Percentiles rank a stretch among this genome's conserved stretches.
These are phyloP conservation scores for Colletotrichum sp. DNA, from an alignment of 2,329 filamentous ascomycete species.

Conservation along the genomic window DNA sequence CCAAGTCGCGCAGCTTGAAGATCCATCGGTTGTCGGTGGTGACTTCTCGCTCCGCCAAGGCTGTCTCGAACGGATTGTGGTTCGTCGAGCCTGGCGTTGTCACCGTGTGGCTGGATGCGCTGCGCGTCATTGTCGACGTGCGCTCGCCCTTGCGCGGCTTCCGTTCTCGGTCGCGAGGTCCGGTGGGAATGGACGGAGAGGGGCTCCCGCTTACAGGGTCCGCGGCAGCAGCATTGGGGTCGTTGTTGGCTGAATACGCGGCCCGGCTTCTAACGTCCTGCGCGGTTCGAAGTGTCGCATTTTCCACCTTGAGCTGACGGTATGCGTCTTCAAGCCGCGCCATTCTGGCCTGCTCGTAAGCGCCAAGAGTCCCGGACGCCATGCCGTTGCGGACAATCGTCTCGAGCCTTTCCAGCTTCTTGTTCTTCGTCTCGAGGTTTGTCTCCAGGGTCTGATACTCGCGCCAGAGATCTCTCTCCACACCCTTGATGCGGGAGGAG, in stretches of 20 bases:
- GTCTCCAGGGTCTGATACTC: slow-evolving; percentile 89
- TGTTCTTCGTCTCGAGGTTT: slow-evolving; percentile 77
- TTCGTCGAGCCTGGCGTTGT: slow-evolving; percentile 8
- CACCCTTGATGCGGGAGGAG: slow-evolving; percentile 76
- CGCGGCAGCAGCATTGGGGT: slow-evolving; percentile 39
- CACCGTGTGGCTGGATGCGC: slow-evolving; percentile 24
- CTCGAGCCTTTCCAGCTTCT: slow-evolving; percentile 88
- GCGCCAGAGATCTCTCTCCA: slow-evolving; percentile 90
- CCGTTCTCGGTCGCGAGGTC: slow-evolving; percentile 48
- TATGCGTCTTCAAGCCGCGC: slow-evolving; percentile 65
- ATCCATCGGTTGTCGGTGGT: slow-evolving; percentile 77
- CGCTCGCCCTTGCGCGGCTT: slow-evolving; percentile 21
- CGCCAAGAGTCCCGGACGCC: slow-evolving; percentile 50
- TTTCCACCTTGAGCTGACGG: slow-evolving; percentile 67
- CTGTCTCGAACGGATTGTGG: slow-evolving; percentile 17
- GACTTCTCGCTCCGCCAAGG: slow-evolving; percentile 35
- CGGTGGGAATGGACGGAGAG: slow-evolving; percentile 59
- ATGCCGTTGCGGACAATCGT: slow-evolving; percentile 73
- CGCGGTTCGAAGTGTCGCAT: slow-evolving; percentile 71
- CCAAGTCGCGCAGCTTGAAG: slow-evolving; percentile 83
- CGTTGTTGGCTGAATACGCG: slow-evolving; percentile 43
- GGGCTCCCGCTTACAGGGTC: slow-evolving; percentile 48
- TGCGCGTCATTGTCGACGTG: slow-evolving; percentile 33
- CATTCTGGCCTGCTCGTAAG: slow-evolving; percentile 51
- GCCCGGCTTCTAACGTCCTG: slow-evolving; percentile 62